Percentiles rank a stretch among this genome's conserved stretches.
These are phyloP conservation scores for Tulasnella sp. DNA, from an alignment of 768 basidiomycete species.

Conservation along the genomic window DNA sequence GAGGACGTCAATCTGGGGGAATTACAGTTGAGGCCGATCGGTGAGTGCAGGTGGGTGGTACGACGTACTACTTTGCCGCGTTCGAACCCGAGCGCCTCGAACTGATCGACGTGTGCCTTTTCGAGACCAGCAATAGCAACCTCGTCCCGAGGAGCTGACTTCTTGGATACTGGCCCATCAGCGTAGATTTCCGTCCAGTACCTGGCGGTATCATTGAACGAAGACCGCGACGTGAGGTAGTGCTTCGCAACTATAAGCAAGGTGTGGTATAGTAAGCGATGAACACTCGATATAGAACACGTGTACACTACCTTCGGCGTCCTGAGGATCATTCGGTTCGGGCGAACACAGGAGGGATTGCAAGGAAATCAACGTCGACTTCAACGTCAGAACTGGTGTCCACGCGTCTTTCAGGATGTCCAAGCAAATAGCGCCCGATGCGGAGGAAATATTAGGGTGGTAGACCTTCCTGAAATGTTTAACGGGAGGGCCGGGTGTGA, in stretches of 20 bases:
- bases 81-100: constrained; percentile 72
- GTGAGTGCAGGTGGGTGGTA: neutral
- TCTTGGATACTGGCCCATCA: constrained; percentile 38
- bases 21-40: neutral
- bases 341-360: constrained; percentile 89
- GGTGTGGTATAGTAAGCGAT: neutral
- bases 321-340: constrained; percentile 93
- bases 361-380: constrained; percentile 88
- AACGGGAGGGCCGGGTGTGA: neutral
- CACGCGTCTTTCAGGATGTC: constrained; percentile 67
- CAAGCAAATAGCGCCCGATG: constrained; percentile 33
- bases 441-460: constrained; percentile 91
- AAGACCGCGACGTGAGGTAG: constrained; percentile 73
- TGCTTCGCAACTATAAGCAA: constrained; percentile 70
- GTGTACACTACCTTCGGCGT: constrained; percentile 51
- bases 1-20: constrained; percentile 67
- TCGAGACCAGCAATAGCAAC: constrained; percentile 71
- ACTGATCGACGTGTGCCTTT: constrained; percentile 69
- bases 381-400: constrained; percentile 90
- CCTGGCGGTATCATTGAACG: constrained; percentile 83
- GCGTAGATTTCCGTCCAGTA: constrained; percentile 95
- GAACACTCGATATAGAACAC: neutral
- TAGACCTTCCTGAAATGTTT: constrained; percentile 59
- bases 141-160: constrained; percentile 27
- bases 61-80: constrained; percentile 69